Evolutionary conservation across 768 basidiomycete genomes (phyloP), one percentile per base, ranked within the genome.

Genomic region (Lactifluus rugatus): DNA sequence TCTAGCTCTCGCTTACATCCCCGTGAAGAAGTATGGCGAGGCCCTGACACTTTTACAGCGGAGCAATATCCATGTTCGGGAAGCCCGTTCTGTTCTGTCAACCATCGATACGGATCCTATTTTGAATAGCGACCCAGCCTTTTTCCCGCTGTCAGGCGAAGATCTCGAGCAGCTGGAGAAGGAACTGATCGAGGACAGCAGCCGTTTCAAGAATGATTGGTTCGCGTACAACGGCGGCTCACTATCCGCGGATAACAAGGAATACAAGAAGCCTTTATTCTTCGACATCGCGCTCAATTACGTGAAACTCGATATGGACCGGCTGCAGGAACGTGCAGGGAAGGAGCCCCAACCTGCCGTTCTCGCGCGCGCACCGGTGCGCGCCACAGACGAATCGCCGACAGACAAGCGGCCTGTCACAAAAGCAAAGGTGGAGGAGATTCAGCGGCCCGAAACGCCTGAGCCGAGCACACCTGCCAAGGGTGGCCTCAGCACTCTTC

Each of bases 231-330:
- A 89, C 65, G 89, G 89, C 2, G 89, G 89, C 2, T 72, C 76
- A 32, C 55, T 63, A 6, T 64, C 73, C 34, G 66, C 54, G 0
- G 75, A 79, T 48, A 67, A 74, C 49, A 76, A 78, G 65, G 70
- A 75, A 39, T 75, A 84, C 66, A 84, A 85, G 74, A 95, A 95
- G 68, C 90, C 91, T 16, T 66, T 92, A 41, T 96, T 97, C 75
- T 96, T 94, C 72, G 90, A 96, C 68, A 87, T 92, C 60, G 93
- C 92, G 17, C 82, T 93, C 66, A 96, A 95, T 71, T 96, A 95
- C 67, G 84, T 91, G 54, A 82, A 88, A 62, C 71, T 93, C 58
- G 89, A 93, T 66, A 85, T 93, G 83, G 87, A 89, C 46, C 73
- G 80, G 51, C 70, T 96, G 57, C 72, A 82, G 65, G 79, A 78